Percentiles rank a stretch among this genome's conserved stretches.
phyloP scores from a whole-genome alignment of 805 yeast species.

The Ogataea trehalophila region DNA sequence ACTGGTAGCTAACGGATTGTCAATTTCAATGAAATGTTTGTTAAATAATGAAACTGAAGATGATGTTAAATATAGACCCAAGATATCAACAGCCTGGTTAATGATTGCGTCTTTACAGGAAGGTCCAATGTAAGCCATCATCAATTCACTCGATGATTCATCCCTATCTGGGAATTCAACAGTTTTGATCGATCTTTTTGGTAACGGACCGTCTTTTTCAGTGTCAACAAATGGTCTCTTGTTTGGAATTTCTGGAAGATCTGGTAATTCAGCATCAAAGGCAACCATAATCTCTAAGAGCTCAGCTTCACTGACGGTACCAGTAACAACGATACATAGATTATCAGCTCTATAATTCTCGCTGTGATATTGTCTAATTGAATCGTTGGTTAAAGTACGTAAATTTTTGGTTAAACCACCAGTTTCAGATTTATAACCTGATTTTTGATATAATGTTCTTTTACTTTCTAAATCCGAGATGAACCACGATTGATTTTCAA shows the following conservation, averaged over 20 bases:
- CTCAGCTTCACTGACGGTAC: constrained; percentile 75
- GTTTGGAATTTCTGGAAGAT: constrained; percentile 32
- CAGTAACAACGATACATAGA: constrained; percentile 77
- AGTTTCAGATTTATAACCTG: constrained; percentile 90
- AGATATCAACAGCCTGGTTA: constrained; percentile 64
- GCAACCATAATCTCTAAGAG: constrained; percentile 52
- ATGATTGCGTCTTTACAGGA: constrained; percentile 42
- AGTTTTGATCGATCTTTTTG: constrained; percentile 37
- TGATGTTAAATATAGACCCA: constrained; percentile 71
- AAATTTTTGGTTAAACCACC: constrained; percentile 84
- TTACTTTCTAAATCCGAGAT: constrained; percentile 56
- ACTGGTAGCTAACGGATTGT: constrained; percentile 74
- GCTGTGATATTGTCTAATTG: constrained; percentile 72
- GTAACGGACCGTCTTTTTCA: constrained; percentile 38
- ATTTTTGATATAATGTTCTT: constrained; percentile 48
- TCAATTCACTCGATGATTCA: constrained; percentile 74
- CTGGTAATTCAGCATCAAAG: constrained; percentile 57
- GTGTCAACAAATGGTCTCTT: constrained; percentile 81
- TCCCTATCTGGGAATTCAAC: constrained; percentile 87
- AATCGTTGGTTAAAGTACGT: constrained; percentile 64
- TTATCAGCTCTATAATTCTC: constrained; percentile 77
- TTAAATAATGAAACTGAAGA: constrained; percentile 73
- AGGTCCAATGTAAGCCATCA: constrained; percentile 82
- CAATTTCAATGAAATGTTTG: constrained; percentile 70
- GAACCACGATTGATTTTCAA: constrained; percentile 74